Percentiles rank a stretch among this genome's conserved stretches.
phyloP scores from a whole-genome alignment of 2,329 filamentous ascomycete species.

The Ophiostoma sp. region DNA sequence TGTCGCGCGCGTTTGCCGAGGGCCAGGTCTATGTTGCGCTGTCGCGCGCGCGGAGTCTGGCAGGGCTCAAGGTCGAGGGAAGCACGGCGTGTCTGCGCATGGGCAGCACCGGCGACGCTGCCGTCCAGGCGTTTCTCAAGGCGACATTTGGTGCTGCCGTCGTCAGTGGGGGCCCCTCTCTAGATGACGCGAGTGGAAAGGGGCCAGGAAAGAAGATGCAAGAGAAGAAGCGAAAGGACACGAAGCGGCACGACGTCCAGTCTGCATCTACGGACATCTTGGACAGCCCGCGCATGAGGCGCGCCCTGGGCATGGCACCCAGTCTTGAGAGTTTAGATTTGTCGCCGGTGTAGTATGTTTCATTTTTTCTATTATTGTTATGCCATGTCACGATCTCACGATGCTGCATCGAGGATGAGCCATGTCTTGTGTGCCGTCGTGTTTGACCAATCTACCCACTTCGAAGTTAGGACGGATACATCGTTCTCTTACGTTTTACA shows the following conservation, averaged over 20 bases:
- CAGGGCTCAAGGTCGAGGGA: slow-evolving; percentile 43
- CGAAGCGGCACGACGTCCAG: not conserved
- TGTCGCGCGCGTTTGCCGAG: slow-evolving; percentile 47
- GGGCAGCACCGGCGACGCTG: not conserved
- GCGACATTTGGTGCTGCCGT: not conserved
- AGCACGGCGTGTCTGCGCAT: slow-evolving; percentile 18
- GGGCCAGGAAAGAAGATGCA: no score
- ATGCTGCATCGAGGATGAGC: not conserved
- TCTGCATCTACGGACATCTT: not conserved
- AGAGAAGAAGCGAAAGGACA: not conserved
- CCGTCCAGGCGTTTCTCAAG: not conserved
- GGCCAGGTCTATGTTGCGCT: slow-evolving; percentile 61
- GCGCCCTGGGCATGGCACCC: not conserved
- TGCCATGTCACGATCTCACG: not conserved
- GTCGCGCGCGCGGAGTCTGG: slow-evolving; percentile 48
- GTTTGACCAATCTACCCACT: not conserved
- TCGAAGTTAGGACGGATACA: not conserved
- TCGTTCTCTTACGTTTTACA: not conserved
- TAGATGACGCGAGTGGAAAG: not conserved
- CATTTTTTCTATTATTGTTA: not conserved
- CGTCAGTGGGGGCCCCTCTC: not conserved
- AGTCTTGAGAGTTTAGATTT: not conserved
- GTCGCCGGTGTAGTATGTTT: not conserved
- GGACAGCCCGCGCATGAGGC: not conserved
- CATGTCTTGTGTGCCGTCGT: not conserved